Percentiles rank a stretch among this genome's conserved stretches.
phyloP scores from a whole-genome alignment of 2,329 filamentous ascomycete species.

The Passalora sequoiae region DNA sequence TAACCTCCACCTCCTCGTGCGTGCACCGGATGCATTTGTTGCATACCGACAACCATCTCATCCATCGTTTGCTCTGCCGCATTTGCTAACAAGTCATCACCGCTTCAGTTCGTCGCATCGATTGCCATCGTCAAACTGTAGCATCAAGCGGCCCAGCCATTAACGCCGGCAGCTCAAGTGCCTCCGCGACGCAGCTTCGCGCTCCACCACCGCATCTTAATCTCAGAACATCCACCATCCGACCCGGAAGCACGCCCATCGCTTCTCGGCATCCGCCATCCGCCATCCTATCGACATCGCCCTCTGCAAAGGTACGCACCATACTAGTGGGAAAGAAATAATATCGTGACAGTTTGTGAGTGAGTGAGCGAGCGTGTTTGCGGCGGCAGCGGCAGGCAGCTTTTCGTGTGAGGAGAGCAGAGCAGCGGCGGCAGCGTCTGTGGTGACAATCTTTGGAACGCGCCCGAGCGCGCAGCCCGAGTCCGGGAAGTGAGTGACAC shows the following conservation, averaged over 20 bases:
- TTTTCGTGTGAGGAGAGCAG: constrained; percentile 10
- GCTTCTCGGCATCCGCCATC: background rate
- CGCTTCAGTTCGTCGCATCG: too few relatives aligned
- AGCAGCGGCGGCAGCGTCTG: constrained; percentile 18
- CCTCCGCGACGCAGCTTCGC: background rate
- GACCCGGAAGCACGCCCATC: background rate
- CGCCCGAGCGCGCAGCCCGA: constrained; percentile 25
- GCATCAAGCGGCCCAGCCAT: too few relatives aligned
- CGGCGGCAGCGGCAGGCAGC: constrained; percentile 13
- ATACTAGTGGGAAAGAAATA: background rate
- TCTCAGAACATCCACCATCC: background rate
- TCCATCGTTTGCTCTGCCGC: too few relatives aligned
- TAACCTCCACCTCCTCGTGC: too few relatives aligned
- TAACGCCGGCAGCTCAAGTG: background rate
- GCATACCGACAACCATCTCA: too few relatives aligned
- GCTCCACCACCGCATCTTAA: background rate
- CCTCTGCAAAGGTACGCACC: background rate
- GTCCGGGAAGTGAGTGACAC: constrained; percentile 19
- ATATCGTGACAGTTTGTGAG: too few relatives aligned
- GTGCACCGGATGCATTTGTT: too few relatives aligned
- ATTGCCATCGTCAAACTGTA: too few relatives aligned
- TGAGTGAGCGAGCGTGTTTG: constrained; percentile 1
- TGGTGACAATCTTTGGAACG: constrained; percentile 22
- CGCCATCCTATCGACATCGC: background rate
- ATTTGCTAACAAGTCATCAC: too few relatives aligned